Base-by-base conservation (phyloP, 1,284 basidiomycete genomes). In the Puccinia horiana region DNA sequence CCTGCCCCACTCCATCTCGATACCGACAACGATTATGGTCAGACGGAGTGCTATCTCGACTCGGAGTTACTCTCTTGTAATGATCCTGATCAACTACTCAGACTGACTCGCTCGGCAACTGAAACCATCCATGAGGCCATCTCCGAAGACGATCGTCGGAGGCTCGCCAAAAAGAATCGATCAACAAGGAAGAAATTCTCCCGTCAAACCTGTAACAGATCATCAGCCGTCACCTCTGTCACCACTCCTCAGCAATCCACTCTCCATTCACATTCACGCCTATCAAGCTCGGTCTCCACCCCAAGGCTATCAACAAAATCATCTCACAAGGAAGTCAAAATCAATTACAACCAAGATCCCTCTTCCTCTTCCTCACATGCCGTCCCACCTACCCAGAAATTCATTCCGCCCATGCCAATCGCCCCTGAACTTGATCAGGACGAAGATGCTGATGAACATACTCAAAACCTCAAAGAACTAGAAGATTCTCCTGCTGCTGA, bases 121-220 rank as follows among this genome's bases (percentile, higher is more conserved):
- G 94, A 92, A 26, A 94, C 93, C 42, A 92, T 96, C 84, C 93
- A 93, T 84, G 94, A 95, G 88, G 93, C 92, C 12, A 91, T 93
- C 76, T 90, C 91, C 75, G 90, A 92, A 69, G 94, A 96, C 86
- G 90, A 91, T 83, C 90, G 92, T 76, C 88, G 90, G 76, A 88
- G 92, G 84, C 86, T 86, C 61, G 84, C 85, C 83, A 80, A 85
- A 83, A 90, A 91, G 88, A 83, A 84, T 63, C 83, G 85, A 73
- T 49, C 87, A 61, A 90, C 70, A 26, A 65, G 54, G 87, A 89
- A 65, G 89, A 89, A 84, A 88, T 89, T 86, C 91, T 90, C 86
- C 87, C 90, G 2, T 14, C 58, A 44, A 35, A 49, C 52, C 23
- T 77, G 58, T 20, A 92, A 92, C 86, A 88, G 90, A 76, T 86